A percentile compares a stretch with the other conserved stretches of the same genome.
phyloP scores from a whole-genome alignment of 2,329 filamentous ascomycete species.

The Fusarium marasasianum region DNA sequence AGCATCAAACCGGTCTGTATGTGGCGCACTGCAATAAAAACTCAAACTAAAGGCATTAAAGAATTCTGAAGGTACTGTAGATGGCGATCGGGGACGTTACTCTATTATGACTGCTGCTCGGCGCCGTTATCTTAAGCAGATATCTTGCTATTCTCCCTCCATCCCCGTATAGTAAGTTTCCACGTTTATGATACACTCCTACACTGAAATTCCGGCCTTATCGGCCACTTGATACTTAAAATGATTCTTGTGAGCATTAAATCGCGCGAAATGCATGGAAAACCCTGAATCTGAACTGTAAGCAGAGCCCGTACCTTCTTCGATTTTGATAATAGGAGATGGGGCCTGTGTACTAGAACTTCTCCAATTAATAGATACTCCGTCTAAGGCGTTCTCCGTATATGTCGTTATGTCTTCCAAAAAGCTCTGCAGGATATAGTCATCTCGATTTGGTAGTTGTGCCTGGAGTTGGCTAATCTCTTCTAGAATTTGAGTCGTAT shows the following conservation, averaged over 20 bases:
- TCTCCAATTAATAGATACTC: not conserved
- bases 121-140: not conserved
- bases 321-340: not conserved
- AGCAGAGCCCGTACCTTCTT: accelerated
- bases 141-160: not conserved
- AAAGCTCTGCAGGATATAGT: not conserved
- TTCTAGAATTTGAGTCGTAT: not conserved
- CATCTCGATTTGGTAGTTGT: not conserved
- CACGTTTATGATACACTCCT: not conserved
- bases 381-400: not conserved
- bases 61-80: not conserved
- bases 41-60: not conserved
- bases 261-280: accelerated
- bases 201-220: not conserved
- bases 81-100: not conserved
- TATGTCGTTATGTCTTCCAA: not conserved
- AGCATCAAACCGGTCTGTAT: too few relatives aligned
- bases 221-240: not conserved
- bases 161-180: not conserved
- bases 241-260: not conserved
- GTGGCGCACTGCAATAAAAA: too few relatives aligned
- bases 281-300: not conserved
- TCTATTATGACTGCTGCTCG: not conserved
- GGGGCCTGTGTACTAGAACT: not conserved
- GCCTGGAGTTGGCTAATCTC: not conserved